A percentile compares a stretch with the other conserved stretches of the same genome.
Conservation (phyloP, 2,329 filamentous ascomycete species). For the Epichloe typhina region DNA sequence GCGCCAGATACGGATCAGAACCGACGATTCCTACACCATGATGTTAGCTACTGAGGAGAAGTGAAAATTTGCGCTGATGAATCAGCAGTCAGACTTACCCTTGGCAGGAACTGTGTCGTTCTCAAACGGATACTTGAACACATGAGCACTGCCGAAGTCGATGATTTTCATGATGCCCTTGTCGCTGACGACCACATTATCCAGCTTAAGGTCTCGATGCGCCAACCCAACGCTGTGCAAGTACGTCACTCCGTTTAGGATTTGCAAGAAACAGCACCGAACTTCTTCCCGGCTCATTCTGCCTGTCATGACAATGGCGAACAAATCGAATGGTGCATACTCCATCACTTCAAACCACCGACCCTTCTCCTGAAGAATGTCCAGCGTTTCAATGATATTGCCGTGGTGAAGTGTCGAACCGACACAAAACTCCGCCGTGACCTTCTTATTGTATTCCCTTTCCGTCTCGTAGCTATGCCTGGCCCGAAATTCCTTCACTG, state of each 20-base stretch:
- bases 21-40: slow-evolving; percentile 46
- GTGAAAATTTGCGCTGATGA: not conserved
- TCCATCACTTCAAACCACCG: slow-evolving; percentile 99
- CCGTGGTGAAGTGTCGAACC: slow-evolving; percentile 93
- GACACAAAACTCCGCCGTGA: slow-evolving; percentile 96
- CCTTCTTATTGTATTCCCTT: slow-evolving; percentile 93
- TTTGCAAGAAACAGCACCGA: slow-evolving; percentile 83
- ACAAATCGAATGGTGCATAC: slow-evolving; percentile 89
- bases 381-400: slow-evolving; percentile 95
- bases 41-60: slow-evolving; percentile 6
- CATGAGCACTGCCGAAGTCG: slow-evolving; percentile 93
- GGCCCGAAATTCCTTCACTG: slow-evolving; percentile 91
- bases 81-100: slow-evolving; percentile 14
- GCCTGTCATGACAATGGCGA: slow-evolving; percentile 97
- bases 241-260: slow-evolving; percentile 87
- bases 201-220: slow-evolving; percentile 88
- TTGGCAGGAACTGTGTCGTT: slow-evolving; percentile 38
- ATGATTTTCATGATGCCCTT: slow-evolving; percentile 99
- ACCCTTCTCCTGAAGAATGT: slow-evolving; percentile 86
- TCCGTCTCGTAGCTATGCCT: slow-evolving; percentile 88
- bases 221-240: slow-evolving; percentile 90
- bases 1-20: slow-evolving; percentile 89
- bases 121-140: slow-evolving; percentile 96
- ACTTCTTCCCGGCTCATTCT: slow-evolving; percentile 91
- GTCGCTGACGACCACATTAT: slow-evolving; percentile 96